Evolutionary conservation across 1,284 basidiomycete species (phyloP), one percentile per base, ranked within the genome.

Genomic region (Takashimella tepidaria): DNA sequence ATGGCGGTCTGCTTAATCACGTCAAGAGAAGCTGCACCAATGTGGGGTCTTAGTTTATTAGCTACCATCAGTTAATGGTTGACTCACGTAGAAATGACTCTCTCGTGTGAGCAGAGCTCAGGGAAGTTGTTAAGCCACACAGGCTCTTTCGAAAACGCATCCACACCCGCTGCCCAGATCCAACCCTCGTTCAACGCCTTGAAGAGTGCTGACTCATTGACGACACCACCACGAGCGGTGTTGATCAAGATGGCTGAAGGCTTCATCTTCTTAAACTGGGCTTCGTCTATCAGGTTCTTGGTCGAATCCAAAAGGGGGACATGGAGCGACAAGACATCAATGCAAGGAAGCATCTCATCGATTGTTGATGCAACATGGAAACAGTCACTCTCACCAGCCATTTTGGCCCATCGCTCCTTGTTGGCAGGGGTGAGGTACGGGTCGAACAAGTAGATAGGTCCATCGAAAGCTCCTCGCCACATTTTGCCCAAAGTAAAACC

Each of bases 141-240:
- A 8, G 62, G 62, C 44, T 64, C 62, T 22, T 37, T 49, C 13
- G 47, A 51, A 31, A 54, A 60, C 13, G 57, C 62, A 42, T 64
- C 62, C 5, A 64, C 40, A 3, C 60, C 62, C 1, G 62, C 64
- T 2, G 56, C 64, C 12, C 45, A 47, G 27, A 68, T 67, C 31
- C 22, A 41, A 19, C 51, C 53, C 16, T 43, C 31, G 20, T 48
- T 31, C 5, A 69, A 52, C 1, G 67, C 66, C 11, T 50, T 31
- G 19, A 49, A 48, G 23, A 69, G 51, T 1, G 58, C 66, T 12
- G 19, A 27, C 52, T 67, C 66, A 50, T 69, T 53, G 31, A 69
- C 55, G 22, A 69, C 59, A 4, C 61, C 57, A 1, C 67, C 66
- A 48, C 68, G 57, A 4, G 66, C 64, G 8, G 61, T 58, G 53